Conservation (phyloP, 495 filamentous ascomycete species). For the Aspergillus ostianus region DNA sequence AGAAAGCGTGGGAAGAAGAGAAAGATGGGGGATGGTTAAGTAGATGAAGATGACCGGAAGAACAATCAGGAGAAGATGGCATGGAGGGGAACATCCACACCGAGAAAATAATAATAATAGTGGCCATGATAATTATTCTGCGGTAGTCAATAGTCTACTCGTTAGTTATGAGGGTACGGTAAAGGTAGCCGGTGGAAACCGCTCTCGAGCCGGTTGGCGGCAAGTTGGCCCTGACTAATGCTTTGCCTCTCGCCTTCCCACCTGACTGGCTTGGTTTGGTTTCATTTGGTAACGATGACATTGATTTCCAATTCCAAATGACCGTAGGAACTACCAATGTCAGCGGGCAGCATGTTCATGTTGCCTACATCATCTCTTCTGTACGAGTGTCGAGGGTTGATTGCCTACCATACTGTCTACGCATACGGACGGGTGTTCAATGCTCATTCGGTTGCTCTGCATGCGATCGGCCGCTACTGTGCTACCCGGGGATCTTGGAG, state of each 20-base stretch:
- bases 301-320: too few relatives aligned
- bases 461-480: constrained; percentile 10
- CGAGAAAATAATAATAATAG: background rate
- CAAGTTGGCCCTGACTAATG: background rate
- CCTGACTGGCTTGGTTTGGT: too few relatives aligned
- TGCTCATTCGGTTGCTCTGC: background rate
- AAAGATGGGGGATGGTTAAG: background rate
- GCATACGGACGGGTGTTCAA: too few relatives aligned
- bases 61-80: background rate
- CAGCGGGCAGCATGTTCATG: background rate
- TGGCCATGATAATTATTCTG: background rate
- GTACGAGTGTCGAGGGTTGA: background rate
- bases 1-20: constrained; percentile 1
- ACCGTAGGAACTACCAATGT: too few relatives aligned
- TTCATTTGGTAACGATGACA: too few relatives aligned
- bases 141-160: background rate
- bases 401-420: background rate
- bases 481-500: background rate
- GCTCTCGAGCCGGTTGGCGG: constrained; percentile 13
- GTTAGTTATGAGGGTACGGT: background rate
- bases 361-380: background rate
- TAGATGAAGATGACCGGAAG: background rate
- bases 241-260: too few relatives aligned
- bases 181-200: constrained; percentile 21
- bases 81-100: background rate